Conservation (phyloP, 305 asterid genomes). For the Stenogyne calaminthoides region DNA sequence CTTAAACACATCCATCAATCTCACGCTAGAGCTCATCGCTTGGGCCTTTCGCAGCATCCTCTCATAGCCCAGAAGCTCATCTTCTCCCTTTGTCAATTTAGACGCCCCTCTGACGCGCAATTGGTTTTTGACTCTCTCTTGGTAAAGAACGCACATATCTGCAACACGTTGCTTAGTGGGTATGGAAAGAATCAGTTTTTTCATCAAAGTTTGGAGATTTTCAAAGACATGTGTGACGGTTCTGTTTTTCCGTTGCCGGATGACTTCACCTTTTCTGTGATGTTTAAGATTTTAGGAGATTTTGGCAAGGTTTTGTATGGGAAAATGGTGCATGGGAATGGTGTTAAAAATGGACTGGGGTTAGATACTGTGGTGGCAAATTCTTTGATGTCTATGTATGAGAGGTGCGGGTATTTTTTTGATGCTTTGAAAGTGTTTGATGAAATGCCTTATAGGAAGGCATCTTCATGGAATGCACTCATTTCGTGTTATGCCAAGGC, state of each 20-base stretch:
- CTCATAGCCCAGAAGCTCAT: slow-evolving; percentile 66
- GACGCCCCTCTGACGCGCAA: slow-evolving; percentile 38
- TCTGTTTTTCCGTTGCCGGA: slow-evolving; percentile 40
- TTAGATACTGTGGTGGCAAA: slow-evolving; percentile 63
- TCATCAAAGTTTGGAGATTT: slow-evolving; percentile 46
- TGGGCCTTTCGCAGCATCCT: slow-evolving; percentile 58
- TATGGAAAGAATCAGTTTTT: slow-evolving; percentile 46
- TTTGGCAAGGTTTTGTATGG: slow-evolving; percentile 44
- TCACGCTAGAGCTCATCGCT: slow-evolving; percentile 47
- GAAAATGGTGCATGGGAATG: slow-evolving; percentile 46
- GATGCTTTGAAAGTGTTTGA: slow-evolving; percentile 61
- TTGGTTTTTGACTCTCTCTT: slow-evolving; percentile 44
- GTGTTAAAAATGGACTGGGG: slow-evolving; percentile 47
- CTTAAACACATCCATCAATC: slow-evolving; percentile 42
- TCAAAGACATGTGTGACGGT: slow-evolving; percentile 47
- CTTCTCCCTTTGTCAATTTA: slow-evolving; percentile 44
- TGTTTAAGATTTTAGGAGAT: slow-evolving; percentile 52
- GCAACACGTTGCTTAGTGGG: slow-evolving; percentile 64
- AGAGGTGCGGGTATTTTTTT: slow-evolving; percentile 42
- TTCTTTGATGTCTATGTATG: slow-evolving; percentile 62
- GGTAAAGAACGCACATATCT: slow-evolving; percentile 51
- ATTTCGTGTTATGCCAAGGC: slow-evolving; percentile 50
- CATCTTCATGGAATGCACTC: slow-evolving; percentile 61
- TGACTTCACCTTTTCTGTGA: slow-evolving; percentile 61
- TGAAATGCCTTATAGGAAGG: slow-evolving; percentile 57